Conservation (phyloP, 192 early-diverging fungal species). For the Spinellus fusiger region DNA sequence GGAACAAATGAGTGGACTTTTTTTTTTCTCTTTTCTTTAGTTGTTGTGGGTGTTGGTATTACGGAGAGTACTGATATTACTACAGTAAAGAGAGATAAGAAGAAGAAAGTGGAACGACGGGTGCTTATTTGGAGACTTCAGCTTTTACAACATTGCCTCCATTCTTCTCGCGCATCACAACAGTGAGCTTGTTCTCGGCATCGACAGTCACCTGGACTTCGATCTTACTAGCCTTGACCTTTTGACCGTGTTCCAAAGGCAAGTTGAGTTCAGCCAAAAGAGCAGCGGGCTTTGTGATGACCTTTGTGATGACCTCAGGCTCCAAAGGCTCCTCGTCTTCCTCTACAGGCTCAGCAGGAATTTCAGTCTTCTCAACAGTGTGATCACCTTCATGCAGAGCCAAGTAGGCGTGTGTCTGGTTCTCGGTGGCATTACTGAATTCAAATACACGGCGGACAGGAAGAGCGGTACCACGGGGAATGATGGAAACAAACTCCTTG, state of each 20-base stretch:
- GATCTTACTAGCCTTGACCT: conserved; percentile 40
- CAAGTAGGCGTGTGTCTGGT: conserved; percentile 70
- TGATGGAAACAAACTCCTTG: conserved; percentile 70
- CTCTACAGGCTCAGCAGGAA: conserved; percentile 38
- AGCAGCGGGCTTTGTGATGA: conserved; percentile 41
- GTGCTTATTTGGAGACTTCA: conserved; percentile 5
- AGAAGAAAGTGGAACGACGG: not conserved
- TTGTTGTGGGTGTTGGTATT: no score
- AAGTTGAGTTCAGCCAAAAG: conserved; percentile 66
- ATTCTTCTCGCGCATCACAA: conserved; percentile 47
- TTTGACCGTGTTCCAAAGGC: conserved; percentile 44
- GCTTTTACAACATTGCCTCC: conserved; percentile 42
- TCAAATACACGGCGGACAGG: conserved; percentile 75
- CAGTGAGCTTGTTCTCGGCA: conserved; percentile 38
- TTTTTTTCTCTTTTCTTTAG: not conserved
- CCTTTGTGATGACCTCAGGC: conserved; percentile 36
- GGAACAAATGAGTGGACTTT: not conserved
- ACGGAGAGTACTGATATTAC: no score
- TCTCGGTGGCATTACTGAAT: conserved; percentile 58
- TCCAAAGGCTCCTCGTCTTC: conserved; percentile 42
- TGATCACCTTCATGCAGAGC: conserved; percentile 82
- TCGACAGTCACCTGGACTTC: conserved; percentile 48
- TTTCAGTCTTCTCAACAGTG: conserved; percentile 42
- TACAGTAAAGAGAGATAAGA: not conserved
- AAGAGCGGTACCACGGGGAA: conserved; percentile 80